A percentile compares a stretch with the other conserved stretches of the same genome.
Evolutionary conservation across 768 basidiomycete species (phyloP).

Genomic region (Lactarius pseudohatsudake): DNA sequence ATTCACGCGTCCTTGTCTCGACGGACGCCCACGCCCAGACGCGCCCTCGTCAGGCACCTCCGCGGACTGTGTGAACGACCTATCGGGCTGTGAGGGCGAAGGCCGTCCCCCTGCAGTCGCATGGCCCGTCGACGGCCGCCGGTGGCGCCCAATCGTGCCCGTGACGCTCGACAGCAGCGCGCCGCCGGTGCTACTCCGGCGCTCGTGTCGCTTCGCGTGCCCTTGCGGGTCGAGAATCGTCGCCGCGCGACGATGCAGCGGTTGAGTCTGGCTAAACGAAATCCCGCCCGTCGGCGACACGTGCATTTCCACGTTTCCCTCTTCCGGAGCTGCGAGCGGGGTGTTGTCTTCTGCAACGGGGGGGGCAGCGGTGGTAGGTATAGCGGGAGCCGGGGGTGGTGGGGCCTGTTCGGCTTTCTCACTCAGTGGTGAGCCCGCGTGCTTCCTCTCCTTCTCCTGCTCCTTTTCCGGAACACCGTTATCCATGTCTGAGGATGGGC

Average conservation of each 20-base stretch:
- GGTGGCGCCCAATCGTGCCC: slow-evolving; percentile 64
- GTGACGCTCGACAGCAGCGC: slow-evolving; percentile 48
- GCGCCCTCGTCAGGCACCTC: slow-evolving; percentile 42
- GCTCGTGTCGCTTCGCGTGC: slow-evolving; percentile 61
- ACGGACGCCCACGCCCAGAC: neutral
- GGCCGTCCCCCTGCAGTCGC: slow-evolving; percentile 36
- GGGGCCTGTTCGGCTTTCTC: slow-evolving; percentile 26
- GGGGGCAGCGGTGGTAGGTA: neutral
- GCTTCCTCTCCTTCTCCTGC: slow-evolving; percentile 31
- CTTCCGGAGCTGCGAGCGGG: neutral
- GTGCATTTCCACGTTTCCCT: slow-evolving; percentile 12
- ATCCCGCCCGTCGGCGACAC: slow-evolving; percentile 33
- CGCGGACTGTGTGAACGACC: slow-evolving; percentile 51
- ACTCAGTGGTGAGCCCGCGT: slow-evolving; percentile 32
- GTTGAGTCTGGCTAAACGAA: slow-evolving; percentile 51
- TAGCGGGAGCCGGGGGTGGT: neutral
- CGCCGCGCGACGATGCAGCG: slow-evolving; percentile 70
- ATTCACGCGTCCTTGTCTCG: slow-evolving; percentile 7
- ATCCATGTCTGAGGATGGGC: slow-evolving; percentile 21
- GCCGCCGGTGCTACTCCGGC: slow-evolving; percentile 76
- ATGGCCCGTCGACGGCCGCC: slow-evolving; percentile 71
- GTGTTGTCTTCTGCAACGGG: neutral
- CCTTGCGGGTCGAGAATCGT: slow-evolving; percentile 73
- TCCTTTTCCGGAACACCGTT: slow-evolving; percentile 21
- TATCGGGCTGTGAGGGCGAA: slow-evolving; percentile 36